Percentiles rank a stretch among this genome's conserved stretches.
Conservation (phyloP, 371 early-diverging fungal genomes). For the Mortierella sp. region DNA sequence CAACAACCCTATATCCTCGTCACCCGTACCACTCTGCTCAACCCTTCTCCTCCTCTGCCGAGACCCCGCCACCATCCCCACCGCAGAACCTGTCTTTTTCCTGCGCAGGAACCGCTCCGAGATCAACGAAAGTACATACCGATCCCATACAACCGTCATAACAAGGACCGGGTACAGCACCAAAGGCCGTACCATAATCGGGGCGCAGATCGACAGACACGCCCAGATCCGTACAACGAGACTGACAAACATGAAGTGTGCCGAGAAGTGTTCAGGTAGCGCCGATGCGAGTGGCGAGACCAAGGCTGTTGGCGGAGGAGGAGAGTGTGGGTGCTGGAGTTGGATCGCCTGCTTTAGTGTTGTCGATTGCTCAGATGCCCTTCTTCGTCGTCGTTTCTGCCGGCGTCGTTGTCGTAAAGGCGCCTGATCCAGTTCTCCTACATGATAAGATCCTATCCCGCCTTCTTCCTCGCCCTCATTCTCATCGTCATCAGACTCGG, state of each 20-base stretch:
- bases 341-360: constrained; percentile 9
- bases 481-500: background rate
- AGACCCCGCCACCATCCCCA: background rate
- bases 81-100: background rate
- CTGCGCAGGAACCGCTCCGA: constrained; percentile 1
- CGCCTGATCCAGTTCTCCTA: background rate
- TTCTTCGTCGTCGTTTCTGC: background rate
- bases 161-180: constrained; percentile 47
- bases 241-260: constrained; percentile 29
- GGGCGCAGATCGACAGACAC: constrained; percentile 40
- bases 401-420: background rate
- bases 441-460: background rate
- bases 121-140: constrained; percentile 41
- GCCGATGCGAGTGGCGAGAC: background rate
- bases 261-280: constrained; percentile 31
- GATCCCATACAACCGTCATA: constrained; percentile 44
- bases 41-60: background rate
- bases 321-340: background rate
- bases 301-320: background rate
- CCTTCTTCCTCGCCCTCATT: background rate
- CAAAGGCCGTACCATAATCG: constrained; percentile 49
- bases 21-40: background rate
- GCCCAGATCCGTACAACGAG: constrained; percentile 34
- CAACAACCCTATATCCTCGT: background rate
- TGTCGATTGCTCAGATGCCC: background rate